Conservation (phyloP, 768 basidiomycete genomes). For the Lentinula aciculospora region DNA sequence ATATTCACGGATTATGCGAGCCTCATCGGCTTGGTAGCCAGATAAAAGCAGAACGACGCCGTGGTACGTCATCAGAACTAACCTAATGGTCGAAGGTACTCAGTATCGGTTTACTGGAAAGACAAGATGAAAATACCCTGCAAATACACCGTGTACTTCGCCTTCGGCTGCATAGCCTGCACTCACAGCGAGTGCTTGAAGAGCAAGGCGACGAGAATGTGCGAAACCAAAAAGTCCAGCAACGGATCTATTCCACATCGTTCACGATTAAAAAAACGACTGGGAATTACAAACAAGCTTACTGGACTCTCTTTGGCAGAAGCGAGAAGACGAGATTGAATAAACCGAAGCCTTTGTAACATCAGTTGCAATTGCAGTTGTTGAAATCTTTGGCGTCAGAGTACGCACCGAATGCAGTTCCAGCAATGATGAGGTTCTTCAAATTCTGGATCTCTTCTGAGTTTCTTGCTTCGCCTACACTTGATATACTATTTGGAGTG, state of each 20-base stretch:
- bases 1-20: conserved; percentile 58
- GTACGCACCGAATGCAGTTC: conserved; percentile 67
- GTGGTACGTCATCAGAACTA: conserved; percentile 80
- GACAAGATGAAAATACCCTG: conserved; percentile 45
- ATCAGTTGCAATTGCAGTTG: not conserved
- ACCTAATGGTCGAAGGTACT: conserved; percentile 25
- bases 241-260: conserved; percentile 37
- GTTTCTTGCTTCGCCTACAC: conserved; percentile 13
- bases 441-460: conserved; percentile 25
- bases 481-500: conserved; percentile 12
- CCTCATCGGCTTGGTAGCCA: conserved; percentile 74
- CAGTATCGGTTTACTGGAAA: not conserved
- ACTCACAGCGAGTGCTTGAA: conserved; percentile 64
- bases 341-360: conserved; percentile 44
- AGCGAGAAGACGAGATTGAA: conserved; percentile 81
- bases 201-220: conserved; percentile 61
- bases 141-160: conserved; percentile 73
- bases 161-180: conserved; percentile 38
- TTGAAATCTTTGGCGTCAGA: not conserved
- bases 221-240: conserved; percentile 77
- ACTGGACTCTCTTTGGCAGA: conserved; percentile 69
- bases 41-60: conserved; percentile 64
- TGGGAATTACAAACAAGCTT: conserved; percentile 13
- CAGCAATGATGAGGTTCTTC: conserved; percentile 70
- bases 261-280: not conserved